phyloP scores from a whole-genome alignment of 192 early-diverging fungal species.

The Entomortierella beljakovae region DNA sequence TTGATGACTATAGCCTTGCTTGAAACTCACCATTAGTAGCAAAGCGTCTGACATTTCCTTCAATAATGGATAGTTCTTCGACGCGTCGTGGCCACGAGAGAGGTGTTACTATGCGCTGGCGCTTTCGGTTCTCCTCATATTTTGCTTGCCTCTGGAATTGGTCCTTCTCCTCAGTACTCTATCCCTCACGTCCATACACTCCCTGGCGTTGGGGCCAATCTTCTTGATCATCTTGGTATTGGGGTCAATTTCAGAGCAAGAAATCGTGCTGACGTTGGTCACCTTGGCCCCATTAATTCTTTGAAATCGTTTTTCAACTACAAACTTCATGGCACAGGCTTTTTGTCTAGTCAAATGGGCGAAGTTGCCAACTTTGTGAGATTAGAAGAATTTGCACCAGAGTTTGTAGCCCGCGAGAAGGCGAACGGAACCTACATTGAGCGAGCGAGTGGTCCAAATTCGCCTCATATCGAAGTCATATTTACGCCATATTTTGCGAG shows the following conservation, averaged over 20 bases:
- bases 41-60: background rate
- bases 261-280: slow-evolving; percentile 6
- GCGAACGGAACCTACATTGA: slow-evolving; percentile 42
- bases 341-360: slow-evolving; percentile 24
- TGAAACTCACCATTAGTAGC: too few relatives aligned
- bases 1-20: too few relatives aligned
- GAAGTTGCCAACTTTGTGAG: slow-evolving; percentile 43
- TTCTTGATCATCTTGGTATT: slow-evolving; percentile 49
- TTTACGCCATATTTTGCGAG: slow-evolving; percentile 24
- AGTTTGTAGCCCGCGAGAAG: slow-evolving; percentile 42
- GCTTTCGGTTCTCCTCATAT: slow-evolving; percentile 54
- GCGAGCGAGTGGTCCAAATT: slow-evolving; percentile 34
- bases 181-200: slow-evolving; percentile 46
- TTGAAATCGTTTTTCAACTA: slow-evolving; percentile 10
- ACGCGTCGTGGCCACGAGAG: slow-evolving; percentile 28
- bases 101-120: slow-evolving; percentile 58
- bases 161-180: slow-evolving; percentile 22
- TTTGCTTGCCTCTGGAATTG: slow-evolving; percentile 54
- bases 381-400: slow-evolving; percentile 40
- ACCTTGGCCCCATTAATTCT: background rate
- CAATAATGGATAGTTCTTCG: slow-evolving; percentile 1
- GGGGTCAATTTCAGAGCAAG: slow-evolving; percentile 27
- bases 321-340: slow-evolving; percentile 8
- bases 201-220: slow-evolving; percentile 52
- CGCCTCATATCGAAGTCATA: slow-evolving; percentile 41